Percentiles rank a stretch among this genome's conserved stretches.
These are phyloP conservation scores for Sarocladiaceae sp. DNA, from an alignment of 2,329 filamentous ascomycete species.

Conservation along the genomic window DNA sequence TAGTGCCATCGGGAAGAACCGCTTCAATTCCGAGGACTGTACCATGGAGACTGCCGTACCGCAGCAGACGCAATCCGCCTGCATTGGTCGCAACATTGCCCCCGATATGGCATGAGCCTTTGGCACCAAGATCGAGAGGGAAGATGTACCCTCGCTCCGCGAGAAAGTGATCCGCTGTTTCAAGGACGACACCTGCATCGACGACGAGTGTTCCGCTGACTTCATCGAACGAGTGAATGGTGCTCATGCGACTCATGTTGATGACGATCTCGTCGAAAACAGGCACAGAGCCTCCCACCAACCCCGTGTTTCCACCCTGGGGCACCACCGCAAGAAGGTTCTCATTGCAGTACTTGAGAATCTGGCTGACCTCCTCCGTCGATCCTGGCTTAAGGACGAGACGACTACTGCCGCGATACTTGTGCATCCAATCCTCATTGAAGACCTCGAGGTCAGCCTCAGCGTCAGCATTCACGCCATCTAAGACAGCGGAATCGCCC, in stretches of 20 bases:
- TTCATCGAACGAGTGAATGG: constrained; percentile 87
- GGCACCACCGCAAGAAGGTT: constrained; percentile 89
- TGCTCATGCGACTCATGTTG: constrained; percentile 85
- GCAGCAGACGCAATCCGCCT: constrained; percentile 80
- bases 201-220: constrained; percentile 86
- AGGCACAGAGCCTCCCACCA: constrained; percentile 92
- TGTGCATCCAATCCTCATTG: constrained; percentile 99
- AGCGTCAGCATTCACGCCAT: constrained; percentile 68
- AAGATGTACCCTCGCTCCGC: constrained; percentile 84
- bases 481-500: constrained; percentile 76
- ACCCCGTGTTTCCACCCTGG: constrained; percentile 93
- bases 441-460: constrained; percentile 82
- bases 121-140: constrained; percentile 93
- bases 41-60: constrained; percentile 93
- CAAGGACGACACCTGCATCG: constrained; percentile 87
- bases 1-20: constrained; percentile 87
- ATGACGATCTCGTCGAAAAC: constrained; percentile 98
- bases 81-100: constrained; percentile 96
- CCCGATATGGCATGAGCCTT: constrained; percentile 94
- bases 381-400: constrained; percentile 82
- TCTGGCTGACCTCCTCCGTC: constrained; percentile 84
- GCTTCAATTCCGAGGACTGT: constrained; percentile 90
- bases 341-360: constrained; percentile 93
- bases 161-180: constrained; percentile 81
- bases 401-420: constrained; percentile 87